phyloP scores from a whole-genome alignment of 176 grass and related monocot genomes.

The Lolium rigidum region DNA sequence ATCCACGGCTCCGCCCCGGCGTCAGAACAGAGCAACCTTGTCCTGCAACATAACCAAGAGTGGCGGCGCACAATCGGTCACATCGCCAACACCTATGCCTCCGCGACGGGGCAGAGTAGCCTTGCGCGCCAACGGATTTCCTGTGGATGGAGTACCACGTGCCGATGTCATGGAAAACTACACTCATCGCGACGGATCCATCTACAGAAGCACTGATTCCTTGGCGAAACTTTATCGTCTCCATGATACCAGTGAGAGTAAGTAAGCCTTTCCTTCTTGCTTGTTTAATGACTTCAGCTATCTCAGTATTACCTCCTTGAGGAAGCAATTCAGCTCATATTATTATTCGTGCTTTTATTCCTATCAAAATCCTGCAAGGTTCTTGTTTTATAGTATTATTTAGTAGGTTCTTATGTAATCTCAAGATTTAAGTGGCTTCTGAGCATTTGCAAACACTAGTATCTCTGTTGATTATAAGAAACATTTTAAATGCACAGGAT shows the following conservation, averaged over 20 bases:
- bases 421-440: neutral
- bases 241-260: conserved; percentile 14
- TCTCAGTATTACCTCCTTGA: no score
- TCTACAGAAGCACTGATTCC: neutral
- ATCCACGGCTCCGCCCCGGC: neutral
- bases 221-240: neutral
- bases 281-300: no score
- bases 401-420: neutral
- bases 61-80: neutral
- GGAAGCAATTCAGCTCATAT: no score
- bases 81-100: neutral
- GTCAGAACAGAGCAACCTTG: neutral
- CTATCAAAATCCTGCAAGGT: neutral
- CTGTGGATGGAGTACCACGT: neutral
- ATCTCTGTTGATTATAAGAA: neutral
- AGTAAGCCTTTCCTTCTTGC: neutral
- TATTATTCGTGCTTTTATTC: neutral
- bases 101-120: neutral
- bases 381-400: neutral
- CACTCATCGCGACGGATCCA: neutral
- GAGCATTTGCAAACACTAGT: neutral
- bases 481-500: neutral
- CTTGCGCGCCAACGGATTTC: neutral
- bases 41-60: neutral
- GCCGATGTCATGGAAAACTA: neutral